Evolutionary conservation across 768 basidiomycete species (phyloP).

Genomic region (Galerina marginata): DNA sequence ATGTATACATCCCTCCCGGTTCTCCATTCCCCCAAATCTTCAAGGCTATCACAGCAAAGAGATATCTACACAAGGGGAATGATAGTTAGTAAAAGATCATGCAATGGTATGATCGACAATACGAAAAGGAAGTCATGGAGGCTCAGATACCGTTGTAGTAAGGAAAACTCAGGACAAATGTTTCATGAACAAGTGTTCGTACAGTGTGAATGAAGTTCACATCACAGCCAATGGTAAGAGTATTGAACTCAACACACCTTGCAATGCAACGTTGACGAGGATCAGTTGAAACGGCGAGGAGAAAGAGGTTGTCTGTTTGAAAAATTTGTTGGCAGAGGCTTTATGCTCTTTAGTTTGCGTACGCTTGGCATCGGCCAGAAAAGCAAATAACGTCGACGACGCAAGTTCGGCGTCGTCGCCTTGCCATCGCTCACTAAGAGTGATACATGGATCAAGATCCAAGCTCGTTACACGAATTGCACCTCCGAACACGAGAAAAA

Average conservation of each 20-base stretch:
- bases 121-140: slow-evolving; percentile 14
- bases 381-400: background rate
- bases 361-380: background rate
- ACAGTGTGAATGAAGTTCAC: slow-evolving; percentile 78
- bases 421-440: too few relatives aligned
- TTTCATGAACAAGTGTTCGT: slow-evolving; percentile 53
- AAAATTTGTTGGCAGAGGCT: background rate
- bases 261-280: background rate
- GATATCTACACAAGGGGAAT: too few relatives aligned
- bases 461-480: too few relatives aligned
- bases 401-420: too few relatives aligned
- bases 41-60: too few relatives aligned
- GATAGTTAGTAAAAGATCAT: too few relatives aligned
- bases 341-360: background rate
- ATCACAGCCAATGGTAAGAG: slow-evolving; percentile 45
- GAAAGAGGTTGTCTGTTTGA: background rate
- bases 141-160: slow-evolving; percentile 91
- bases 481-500: too few relatives aligned
- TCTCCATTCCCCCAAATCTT: too few relatives aligned
- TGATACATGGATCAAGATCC: too few relatives aligned
- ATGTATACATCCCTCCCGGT: background rate
- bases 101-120: background rate
- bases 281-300: background rate
- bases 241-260: background rate
- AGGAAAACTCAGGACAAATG: slow-evolving; percentile 53